Conservation (phyloP, 176 grass and related monocot species). For the Avena atlantica region DNA sequence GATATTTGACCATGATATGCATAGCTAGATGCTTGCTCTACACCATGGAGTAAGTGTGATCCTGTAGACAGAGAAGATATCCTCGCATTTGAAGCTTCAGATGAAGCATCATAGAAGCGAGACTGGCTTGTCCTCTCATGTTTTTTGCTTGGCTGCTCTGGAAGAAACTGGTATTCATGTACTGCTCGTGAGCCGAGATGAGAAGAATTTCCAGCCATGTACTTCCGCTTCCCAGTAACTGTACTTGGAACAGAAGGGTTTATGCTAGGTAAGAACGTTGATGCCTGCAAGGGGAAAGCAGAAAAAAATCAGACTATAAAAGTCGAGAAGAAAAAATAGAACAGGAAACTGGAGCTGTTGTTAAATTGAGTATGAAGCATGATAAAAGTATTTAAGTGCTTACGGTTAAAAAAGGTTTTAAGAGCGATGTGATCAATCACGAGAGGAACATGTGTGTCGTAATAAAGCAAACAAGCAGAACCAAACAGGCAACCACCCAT, state of each 20-base stretch:
- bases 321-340: slow-evolving; percentile 20
- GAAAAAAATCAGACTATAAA: slow-evolving; percentile 20
- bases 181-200: slow-evolving; percentile 65
- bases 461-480: not conserved
- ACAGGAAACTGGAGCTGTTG: not conserved
- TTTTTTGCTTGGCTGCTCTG: slow-evolving; percentile 72
- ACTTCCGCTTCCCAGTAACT: slow-evolving; percentile 67
- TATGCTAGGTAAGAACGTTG: slow-evolving; percentile 64
- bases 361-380: not conserved
- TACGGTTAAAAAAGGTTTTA: not conserved
- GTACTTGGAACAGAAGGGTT: slow-evolving; percentile 59
- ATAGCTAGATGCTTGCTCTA: slow-evolving; percentile 64
- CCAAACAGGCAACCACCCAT: not conserved
- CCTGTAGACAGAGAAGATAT: slow-evolving; percentile 57
- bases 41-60: slow-evolving; percentile 59
- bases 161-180: slow-evolving; percentile 88
- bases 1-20: slow-evolving; percentile 67
- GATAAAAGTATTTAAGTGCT: not conserved
- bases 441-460: not conserved
- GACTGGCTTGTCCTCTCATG: slow-evolving; percentile 66
- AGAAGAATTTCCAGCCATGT: slow-evolving; percentile 49
- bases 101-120: slow-evolving; percentile 65
- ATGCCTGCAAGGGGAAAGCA: slow-evolving; percentile 56
- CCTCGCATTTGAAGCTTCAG: slow-evolving; percentile 50
- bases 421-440: not conserved